A percentile compares a stretch with the other conserved stretches of the same genome.
Conservation (phyloP, 2,329 filamentous ascomycete species). For the Colletotrichum sp. region DNA sequence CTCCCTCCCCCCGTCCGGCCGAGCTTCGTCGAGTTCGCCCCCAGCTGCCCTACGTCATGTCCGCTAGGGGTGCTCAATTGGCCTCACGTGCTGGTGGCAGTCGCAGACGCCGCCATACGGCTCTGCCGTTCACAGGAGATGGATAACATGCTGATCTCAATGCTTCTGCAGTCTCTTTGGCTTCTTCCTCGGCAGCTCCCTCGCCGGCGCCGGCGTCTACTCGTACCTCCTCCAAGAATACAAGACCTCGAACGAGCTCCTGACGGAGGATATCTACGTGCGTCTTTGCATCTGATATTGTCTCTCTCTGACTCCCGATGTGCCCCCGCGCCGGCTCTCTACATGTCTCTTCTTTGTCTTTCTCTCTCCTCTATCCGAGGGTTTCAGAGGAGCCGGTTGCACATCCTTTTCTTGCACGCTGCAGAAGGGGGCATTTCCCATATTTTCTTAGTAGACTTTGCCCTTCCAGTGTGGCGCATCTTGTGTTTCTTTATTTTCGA, state of each 20-base stretch:
- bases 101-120: neutral
- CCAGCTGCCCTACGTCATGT: neutral
- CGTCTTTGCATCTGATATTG: conserved; percentile 53
- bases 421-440: neutral
- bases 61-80: neutral
- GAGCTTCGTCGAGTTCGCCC: neutral
- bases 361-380: neutral
- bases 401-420: neutral
- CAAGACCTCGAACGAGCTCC: conserved; percentile 88
- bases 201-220: conserved; percentile 83
- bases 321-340: neutral
- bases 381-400: neutral
- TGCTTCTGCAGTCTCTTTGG: conserved; percentile 74
- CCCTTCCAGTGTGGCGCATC: neutral
- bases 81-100: neutral
- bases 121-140: neutral
- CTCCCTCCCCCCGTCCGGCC: neutral
- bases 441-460: neutral
- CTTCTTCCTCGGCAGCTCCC: conserved; percentile 84
- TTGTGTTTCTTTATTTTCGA: neutral
- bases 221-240: conserved; percentile 95
- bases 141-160: neutral
- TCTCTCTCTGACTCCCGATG: neutral
- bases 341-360: conserved; percentile 20
- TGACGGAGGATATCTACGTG: conserved; percentile 97